Evolutionary conservation across 2,329 filamentous ascomycete species (phyloP).

Genomic region (Phaeoacremonium minimum): DNA sequence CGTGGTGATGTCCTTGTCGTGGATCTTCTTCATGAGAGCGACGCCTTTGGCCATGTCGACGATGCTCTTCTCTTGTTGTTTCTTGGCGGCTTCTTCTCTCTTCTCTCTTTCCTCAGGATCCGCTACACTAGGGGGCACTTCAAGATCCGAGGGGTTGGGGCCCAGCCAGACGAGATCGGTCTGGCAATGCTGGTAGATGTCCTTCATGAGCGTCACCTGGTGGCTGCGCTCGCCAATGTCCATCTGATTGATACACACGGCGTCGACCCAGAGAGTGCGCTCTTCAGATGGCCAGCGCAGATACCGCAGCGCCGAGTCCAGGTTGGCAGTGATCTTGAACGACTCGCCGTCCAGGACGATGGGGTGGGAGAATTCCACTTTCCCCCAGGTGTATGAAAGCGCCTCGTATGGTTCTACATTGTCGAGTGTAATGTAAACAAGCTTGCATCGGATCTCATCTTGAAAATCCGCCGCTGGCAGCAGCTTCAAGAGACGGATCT

Average conservation of each 20-base stretch:
- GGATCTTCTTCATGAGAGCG: slow-evolving; percentile 1
- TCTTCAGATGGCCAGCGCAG: slow-evolving; percentile 2
- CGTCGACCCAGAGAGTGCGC: slow-evolving; percentile 10
- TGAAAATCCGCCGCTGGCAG: slow-evolving; percentile 4
- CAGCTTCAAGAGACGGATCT: slow-evolving; percentile 9
- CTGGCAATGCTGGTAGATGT: slow-evolving; percentile 18
- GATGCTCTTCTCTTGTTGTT: not conserved
- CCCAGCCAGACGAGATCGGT: slow-evolving; percentile 7
- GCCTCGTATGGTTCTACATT: slow-evolving; percentile 8
- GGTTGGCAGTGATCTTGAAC: slow-evolving; percentile 3
- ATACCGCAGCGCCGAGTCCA: slow-evolving; percentile 7
- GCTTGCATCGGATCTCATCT: slow-evolving; percentile 1
- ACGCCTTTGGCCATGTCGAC: not conserved
- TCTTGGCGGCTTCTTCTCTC: not conserved
- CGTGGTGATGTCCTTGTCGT: not conserved
- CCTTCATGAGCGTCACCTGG: slow-evolving; percentile 21
- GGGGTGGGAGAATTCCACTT: not conserved
- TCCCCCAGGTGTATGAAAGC: slow-evolving; percentile 12
- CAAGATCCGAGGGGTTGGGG: not conserved
- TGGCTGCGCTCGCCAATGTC: slow-evolving; percentile 9
- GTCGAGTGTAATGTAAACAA: slow-evolving; percentile 1
- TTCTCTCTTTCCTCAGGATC: not conserved
- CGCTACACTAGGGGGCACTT: not conserved
- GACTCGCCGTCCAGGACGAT: slow-evolving; percentile 4
- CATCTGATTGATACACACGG: slow-evolving; percentile 11